A percentile compares a stretch with the other conserved stretches of the same genome.
These are phyloP conservation scores for Aspergillus sp. DNA, from an alignment of 2,329 filamentous ascomycete species.

Conservation along the genomic window DNA sequence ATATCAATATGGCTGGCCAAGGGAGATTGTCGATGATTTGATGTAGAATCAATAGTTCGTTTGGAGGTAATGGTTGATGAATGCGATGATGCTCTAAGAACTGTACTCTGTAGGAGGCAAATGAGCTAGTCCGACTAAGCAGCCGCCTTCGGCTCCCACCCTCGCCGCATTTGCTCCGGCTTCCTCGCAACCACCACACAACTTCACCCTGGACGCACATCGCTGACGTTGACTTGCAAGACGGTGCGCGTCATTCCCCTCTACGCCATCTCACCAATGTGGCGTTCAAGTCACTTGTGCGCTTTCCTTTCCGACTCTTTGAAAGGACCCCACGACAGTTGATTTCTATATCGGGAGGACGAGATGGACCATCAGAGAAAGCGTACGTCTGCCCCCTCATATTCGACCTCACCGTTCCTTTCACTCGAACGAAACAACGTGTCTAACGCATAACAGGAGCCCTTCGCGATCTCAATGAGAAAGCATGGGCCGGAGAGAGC, in stretches of 20 bases:
- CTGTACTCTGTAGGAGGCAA: background rate
- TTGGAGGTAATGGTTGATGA: no score
- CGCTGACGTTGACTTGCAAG: conserved; percentile 6
- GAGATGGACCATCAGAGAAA: conserved; percentile 51
- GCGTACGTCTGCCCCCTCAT: conserved; percentile 45
- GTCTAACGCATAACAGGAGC: conserved; percentile 60
- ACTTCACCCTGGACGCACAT: background rate
- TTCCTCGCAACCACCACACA: conserved; percentile 5
- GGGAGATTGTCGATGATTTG: no score
- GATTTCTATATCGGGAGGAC: conserved; percentile 22
- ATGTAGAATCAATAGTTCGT: no score
- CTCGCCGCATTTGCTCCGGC: conserved; percentile 11
- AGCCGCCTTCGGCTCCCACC: conserved; percentile 16
- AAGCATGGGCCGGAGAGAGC: conserved; percentile 84
- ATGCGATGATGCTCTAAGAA: no score
- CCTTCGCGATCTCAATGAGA: conserved; percentile 81
- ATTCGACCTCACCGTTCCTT: background rate
- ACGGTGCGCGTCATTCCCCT: conserved; percentile 13
- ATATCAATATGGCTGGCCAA: background rate
- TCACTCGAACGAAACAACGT: background rate
- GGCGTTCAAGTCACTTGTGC: conserved; percentile 35
- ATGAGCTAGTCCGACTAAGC: background rate
- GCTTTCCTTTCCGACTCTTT: conserved; percentile 34
- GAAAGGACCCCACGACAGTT: conserved; percentile 34
- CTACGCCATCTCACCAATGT: conserved; percentile 31